phyloP scores from a whole-genome alignment of 2,329 filamentous ascomycete genomes.

The Paracoccidioides brasiliensis region DNA sequence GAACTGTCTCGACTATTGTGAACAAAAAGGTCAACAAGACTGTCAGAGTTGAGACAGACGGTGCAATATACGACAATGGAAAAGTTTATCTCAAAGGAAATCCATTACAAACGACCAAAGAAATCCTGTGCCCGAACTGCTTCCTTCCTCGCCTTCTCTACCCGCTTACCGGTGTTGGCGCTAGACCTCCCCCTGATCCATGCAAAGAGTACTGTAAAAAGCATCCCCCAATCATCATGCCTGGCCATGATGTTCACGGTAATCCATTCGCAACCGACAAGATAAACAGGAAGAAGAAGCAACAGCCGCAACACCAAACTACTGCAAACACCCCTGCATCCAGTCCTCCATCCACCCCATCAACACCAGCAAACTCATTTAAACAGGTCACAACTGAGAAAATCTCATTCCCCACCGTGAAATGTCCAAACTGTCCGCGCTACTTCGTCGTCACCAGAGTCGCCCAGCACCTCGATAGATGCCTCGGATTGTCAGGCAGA shows the following conservation, averaged over 20 bases:
- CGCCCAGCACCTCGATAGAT: conserved; percentile 49
- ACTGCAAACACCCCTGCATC: conserved; percentile 21
- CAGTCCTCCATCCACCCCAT: conserved; percentile 22
- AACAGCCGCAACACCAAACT: conserved; percentile 18
- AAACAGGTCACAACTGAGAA: conserved; percentile 21
- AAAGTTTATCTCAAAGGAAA: conserved; percentile 44
- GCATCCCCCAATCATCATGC: conserved; percentile 43
- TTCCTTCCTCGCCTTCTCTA: conserved; percentile 47
- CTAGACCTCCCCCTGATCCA: conserved; percentile 36
- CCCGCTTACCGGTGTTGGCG: conserved; percentile 40
- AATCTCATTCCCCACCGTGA: conserved; percentile 30
- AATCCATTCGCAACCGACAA: conserved; percentile 32
- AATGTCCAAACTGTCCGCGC: conserved; percentile 48
- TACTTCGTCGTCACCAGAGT: conserved; percentile 49
- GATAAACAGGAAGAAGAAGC: conserved; percentile 36
- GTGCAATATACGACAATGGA: conserved; percentile 40
- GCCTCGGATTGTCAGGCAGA: conserved; percentile 44
- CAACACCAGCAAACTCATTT: conserved; percentile 15
- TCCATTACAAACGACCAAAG: conserved; percentile 44
- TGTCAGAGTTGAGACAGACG: conserved; percentile 36
- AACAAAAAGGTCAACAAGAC: conserved; percentile 20
- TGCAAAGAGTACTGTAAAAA: conserved; percentile 45
- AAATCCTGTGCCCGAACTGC: conserved; percentile 48
- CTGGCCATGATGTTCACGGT: conserved; percentile 50
- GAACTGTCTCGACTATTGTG: conserved; percentile 23